A percentile compares a stretch with the other conserved stretches of the same genome.
Evolutionary conservation across 768 basidiomycete genomes (phyloP).

Genomic region (Amanita pallidorosea): DNA sequence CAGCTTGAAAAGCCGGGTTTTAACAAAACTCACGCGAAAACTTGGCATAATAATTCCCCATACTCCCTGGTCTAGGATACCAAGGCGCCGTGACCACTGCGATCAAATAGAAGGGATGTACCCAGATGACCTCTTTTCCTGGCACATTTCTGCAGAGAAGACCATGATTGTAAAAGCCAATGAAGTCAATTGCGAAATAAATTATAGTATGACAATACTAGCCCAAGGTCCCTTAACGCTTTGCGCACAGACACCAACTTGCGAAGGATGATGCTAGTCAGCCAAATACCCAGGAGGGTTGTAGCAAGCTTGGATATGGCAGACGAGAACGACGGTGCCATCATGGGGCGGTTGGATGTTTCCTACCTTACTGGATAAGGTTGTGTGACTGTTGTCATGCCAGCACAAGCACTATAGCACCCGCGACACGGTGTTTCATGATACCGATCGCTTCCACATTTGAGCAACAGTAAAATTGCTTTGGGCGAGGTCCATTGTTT

Average conservation of each 20-base stretch:
- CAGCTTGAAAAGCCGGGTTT: not conserved
- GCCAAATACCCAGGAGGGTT: not conserved
- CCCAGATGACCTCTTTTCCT: constrained; percentile 1
- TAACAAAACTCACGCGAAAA: constrained; percentile 22
- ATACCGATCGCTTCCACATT: too few species aligned
- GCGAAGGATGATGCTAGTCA: not conserved
- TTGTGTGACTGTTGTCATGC: too few species aligned
- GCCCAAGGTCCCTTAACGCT: not conserved
- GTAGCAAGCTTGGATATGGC: not conserved
- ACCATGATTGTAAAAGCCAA: not conserved
- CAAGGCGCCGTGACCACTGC: constrained; percentile 16
- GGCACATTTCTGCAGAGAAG: not conserved
- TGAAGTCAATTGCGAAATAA: not conserved
- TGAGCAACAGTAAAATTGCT: too few species aligned
- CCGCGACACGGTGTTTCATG: too few species aligned
- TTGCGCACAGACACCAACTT: not conserved
- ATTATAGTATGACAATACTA: not conserved
- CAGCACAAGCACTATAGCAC: too few species aligned
- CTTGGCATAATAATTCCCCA: constrained; percentile 21
- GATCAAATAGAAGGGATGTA: constrained; percentile 21
- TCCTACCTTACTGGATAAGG: too few species aligned
- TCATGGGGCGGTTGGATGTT: too few species aligned
- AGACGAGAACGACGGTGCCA: not conserved
- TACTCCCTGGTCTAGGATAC: constrained; percentile 22
- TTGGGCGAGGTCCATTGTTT: too few species aligned